A percentile compares a stretch with the other conserved stretches of the same genome.
phyloP scores from a whole-genome alignment of 2,329 filamentous ascomycete genomes.

The Clarireedia sp. region DNA sequence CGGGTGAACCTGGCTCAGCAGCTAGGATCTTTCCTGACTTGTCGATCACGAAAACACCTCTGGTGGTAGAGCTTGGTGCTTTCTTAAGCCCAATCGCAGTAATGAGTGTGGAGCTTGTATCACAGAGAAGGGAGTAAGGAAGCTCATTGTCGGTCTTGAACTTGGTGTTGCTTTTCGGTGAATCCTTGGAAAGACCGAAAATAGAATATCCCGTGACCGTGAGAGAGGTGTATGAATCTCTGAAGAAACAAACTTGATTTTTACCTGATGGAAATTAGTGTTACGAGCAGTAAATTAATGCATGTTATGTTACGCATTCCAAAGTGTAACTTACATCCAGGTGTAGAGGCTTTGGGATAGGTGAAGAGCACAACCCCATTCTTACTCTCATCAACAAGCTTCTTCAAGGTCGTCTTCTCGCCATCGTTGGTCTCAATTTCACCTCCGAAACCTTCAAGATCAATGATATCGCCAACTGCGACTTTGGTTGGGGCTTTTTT shows the following conservation, averaged over 20 bases:
- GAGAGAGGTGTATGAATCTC: slow-evolving; percentile 71
- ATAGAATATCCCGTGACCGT: slow-evolving; percentile 74
- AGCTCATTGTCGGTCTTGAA: slow-evolving; percentile 91
- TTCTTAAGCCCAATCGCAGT: slow-evolving; percentile 86
- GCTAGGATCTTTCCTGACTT: slow-evolving; percentile 75
- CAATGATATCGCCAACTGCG: slow-evolving; percentile 47
- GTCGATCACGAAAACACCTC: slow-evolving; percentile 82
- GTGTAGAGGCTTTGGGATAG: slow-evolving; percentile 90
- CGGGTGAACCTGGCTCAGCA: slow-evolving; percentile 66
- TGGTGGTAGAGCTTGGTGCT: slow-evolving; percentile 65
- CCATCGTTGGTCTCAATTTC: slow-evolving; percentile 84
- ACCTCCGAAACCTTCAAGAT: slow-evolving; percentile 53
- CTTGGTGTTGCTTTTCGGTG: slow-evolving; percentile 81
- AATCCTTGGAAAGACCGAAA: slow-evolving; percentile 84
- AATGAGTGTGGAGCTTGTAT: slow-evolving; percentile 67
- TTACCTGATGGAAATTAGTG: slow-evolving; percentile 55
- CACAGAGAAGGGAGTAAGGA: slow-evolving; percentile 82
- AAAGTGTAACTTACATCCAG: slow-evolving; percentile 64
- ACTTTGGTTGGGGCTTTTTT: slow-evolving; percentile 28
- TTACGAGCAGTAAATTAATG: not conserved
- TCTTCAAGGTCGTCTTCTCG: slow-evolving; percentile 67
- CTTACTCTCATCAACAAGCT: slow-evolving; percentile 75
- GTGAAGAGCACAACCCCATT: slow-evolving; percentile 87
- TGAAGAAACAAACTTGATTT: slow-evolving; percentile 86
- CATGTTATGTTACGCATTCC: too few relatives aligned